phyloP scores from a whole-genome alignment of 768 basidiomycete species.

The Tylopilus sp. region DNA sequence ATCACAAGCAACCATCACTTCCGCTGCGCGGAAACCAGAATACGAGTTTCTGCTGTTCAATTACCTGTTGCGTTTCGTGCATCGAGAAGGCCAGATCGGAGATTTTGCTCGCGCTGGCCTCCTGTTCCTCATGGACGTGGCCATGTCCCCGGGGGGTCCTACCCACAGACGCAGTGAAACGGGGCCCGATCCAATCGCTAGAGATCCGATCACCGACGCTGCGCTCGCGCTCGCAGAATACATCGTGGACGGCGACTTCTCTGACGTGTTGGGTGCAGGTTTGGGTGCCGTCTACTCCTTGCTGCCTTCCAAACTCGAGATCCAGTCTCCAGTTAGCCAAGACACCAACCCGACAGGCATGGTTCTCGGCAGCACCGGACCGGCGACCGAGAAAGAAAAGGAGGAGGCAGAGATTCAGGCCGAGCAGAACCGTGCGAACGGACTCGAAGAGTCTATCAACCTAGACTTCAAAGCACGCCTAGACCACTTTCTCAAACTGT shows the following conservation, averaged over 20 bases:
- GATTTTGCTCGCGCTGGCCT: constrained; percentile 91
- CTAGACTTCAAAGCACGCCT: constrained; percentile 75
- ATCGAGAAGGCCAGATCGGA: constrained; percentile 90
- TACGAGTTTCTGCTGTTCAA: constrained; percentile 96
- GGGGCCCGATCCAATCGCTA: constrained; percentile 11
- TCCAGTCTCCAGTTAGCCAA: constrained; percentile 45
- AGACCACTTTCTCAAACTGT: constrained; percentile 84
- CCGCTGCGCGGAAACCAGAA: constrained; percentile 66
- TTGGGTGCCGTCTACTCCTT: constrained; percentile 90
- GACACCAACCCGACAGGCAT: constrained; percentile 51
- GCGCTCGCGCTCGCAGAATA: constrained; percentile 88
- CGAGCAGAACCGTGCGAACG: constrained; percentile 54
- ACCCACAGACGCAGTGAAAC: constrained; percentile 38
- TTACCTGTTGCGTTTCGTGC: constrained; percentile 91
- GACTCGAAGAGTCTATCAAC: constrained; percentile 73
- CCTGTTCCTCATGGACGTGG: constrained; percentile 93
- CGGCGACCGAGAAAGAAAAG: constrained; percentile 54
- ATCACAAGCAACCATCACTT: constrained; percentile 56
- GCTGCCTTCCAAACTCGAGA: constrained; percentile 81
- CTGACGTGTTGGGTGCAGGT: constrained; percentile 94
- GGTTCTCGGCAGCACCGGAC: constrained; percentile 64
- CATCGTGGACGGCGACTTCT: constrained; percentile 95
- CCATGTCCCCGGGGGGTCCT: constrained; percentile 76
- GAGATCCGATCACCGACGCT: constrained; percentile 80
- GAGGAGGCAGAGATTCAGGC: constrained; percentile 50